A percentile compares a stretch with the other conserved stretches of the same genome.
Evolutionary conservation across 306 rosid species (phyloP).

Genomic region (Crotalaria pallida): DNA sequence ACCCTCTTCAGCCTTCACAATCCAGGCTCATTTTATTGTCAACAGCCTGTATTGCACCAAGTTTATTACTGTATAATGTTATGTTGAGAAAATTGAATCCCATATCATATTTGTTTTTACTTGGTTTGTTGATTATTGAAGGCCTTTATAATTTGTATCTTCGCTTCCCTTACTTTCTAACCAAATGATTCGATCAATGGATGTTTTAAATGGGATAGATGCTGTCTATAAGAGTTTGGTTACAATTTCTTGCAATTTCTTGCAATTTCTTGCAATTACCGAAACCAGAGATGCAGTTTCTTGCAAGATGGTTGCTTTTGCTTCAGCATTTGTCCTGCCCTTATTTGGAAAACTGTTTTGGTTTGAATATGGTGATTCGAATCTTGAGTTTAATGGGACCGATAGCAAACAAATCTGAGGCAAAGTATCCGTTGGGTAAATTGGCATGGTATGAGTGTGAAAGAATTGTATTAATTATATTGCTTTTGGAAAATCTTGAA

Average conservation of each 20-base stretch:
- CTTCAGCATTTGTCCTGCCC: neutral
- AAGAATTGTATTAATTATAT: neutral
- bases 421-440: neutral
- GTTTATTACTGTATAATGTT: neutral
- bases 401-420: neutral
- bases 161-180: neutral
- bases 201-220: neutral
- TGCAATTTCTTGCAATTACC: too few relatives aligned
- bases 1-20: neutral
- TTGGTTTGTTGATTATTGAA: neutral
- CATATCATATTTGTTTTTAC: neutral
- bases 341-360: neutral
- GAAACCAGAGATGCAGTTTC: neutral
- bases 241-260: too few relatives aligned
- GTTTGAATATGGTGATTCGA: constrained; percentile 3
- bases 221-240: neutral
- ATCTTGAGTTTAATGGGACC: constrained; percentile 8
- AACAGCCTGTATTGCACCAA: neutral
- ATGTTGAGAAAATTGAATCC: neutral
- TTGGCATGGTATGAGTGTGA: neutral
- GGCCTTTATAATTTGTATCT: neutral
- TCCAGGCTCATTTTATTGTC: neutral
- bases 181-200: neutral
- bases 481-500: neutral
- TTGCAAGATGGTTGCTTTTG: neutral